phyloP scores from a whole-genome alignment of 768 basidiomycete species.

The Gyrodon lividus region DNA sequence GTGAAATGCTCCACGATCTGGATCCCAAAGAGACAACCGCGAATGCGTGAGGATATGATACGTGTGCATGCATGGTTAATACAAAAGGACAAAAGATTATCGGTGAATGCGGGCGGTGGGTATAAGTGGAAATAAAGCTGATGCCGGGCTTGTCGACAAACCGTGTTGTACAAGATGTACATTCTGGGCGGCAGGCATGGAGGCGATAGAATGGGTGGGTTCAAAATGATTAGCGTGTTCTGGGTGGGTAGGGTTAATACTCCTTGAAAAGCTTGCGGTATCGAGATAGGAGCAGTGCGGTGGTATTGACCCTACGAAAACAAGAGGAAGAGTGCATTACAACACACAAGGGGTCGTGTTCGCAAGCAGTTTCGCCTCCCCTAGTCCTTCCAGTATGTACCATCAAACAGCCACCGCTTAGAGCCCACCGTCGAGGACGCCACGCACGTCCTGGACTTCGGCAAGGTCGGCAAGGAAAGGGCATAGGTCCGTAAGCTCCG shows the following conservation, averaged over 20 bases:
- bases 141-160: background rate
- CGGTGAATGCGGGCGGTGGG: slow-evolving; percentile 27
- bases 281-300: slow-evolving; percentile 17
- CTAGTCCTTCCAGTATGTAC: slow-evolving; percentile 21
- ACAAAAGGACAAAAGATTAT: slow-evolving; percentile 33
- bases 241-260: slow-evolving; percentile 1
- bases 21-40: slow-evolving; percentile 18
- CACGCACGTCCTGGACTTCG: slow-evolving; percentile 85
- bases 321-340: slow-evolving; percentile 27
- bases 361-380: slow-evolving; percentile 16
- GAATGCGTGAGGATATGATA: slow-evolving; percentile 26
- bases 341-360: slow-evolving; percentile 25
- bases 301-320: slow-evolving; percentile 33
- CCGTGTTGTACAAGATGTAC: slow-evolving; percentile 25
- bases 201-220: slow-evolving; percentile 6
- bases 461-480: slow-evolving; percentile 91
- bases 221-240: background rate
- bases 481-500: slow-evolving; percentile 92
- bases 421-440: slow-evolving; percentile 84
- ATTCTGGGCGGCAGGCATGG: slow-evolving; percentile 12
- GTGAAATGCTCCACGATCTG: slow-evolving; percentile 15
- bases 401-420: slow-evolving; percentile 34
- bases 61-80: slow-evolving; percentile 32
- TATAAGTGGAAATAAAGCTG: slow-evolving; percentile 21
- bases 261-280: slow-evolving; percentile 11